Evolutionary conservation across 805 yeast species (phyloP).

Genomic region (Pichia occidentalis): DNA sequence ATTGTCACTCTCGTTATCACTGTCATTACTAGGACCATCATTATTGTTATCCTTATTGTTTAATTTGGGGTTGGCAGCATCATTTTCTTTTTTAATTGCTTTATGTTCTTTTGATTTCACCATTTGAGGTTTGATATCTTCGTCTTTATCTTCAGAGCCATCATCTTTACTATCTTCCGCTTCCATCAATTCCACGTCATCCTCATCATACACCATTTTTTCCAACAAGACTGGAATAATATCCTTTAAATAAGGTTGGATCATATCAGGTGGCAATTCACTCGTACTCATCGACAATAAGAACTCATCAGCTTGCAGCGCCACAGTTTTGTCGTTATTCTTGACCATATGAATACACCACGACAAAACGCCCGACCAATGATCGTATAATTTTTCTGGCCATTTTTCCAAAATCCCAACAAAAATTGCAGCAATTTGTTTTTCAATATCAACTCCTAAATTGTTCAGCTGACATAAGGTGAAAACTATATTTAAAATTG

Average conservation of each 20-base stretch:
- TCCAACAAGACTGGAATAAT: slow-evolving; percentile 73
- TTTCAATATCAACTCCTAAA: slow-evolving; percentile 48
- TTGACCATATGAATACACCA: slow-evolving; percentile 77
- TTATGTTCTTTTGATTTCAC: slow-evolving; percentile 54
- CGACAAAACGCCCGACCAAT: slow-evolving; percentile 77
- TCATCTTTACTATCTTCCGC: slow-evolving; percentile 67
- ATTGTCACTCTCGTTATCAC: slow-evolving; percentile 47
- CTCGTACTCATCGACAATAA: slow-evolving; percentile 67
- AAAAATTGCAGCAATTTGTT: slow-evolving; percentile 74
- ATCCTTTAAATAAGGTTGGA: slow-evolving; percentile 50
- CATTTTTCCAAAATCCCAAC: slow-evolving; percentile 62
- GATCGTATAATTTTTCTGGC: slow-evolving; percentile 75
- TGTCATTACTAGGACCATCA: slow-evolving; percentile 22
- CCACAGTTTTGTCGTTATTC: slow-evolving; percentile 60
- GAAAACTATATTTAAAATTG: slow-evolving; percentile 58
- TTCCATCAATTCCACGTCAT: slow-evolving; percentile 61
- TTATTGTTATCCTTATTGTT: slow-evolving; percentile 12
- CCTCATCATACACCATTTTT: slow-evolving; percentile 84
- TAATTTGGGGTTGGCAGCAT: slow-evolving; percentile 2
- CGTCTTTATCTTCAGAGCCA: slow-evolving; percentile 73
- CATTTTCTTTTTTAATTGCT: slow-evolving; percentile 18
- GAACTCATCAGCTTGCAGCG: slow-evolving; percentile 91
- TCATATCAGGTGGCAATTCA: slow-evolving; percentile 46
- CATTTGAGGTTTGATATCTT: slow-evolving; percentile 79
- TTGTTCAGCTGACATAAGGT: slow-evolving; percentile 53